A percentile compares a stretch with the other conserved stretches of the same genome.
phyloP scores from a whole-genome alignment of 768 basidiomycete species.

The Coprinopsis sp. region DNA sequence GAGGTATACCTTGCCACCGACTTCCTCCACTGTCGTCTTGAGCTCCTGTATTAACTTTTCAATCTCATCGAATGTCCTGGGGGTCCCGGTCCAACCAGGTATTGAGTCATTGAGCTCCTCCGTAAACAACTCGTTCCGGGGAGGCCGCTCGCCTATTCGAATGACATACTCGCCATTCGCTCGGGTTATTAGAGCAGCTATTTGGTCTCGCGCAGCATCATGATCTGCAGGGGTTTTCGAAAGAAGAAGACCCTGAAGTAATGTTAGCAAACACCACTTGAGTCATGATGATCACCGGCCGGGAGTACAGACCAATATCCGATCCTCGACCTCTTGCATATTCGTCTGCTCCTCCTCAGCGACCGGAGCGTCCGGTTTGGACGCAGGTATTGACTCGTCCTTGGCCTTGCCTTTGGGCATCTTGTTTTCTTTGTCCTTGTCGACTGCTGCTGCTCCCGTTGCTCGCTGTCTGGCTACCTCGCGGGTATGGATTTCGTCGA shows the following conservation, averaged over 20 bases:
- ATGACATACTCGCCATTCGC: slow-evolving; percentile 71
- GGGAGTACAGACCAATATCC: slow-evolving; percentile 41
- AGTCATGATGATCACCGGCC: slow-evolving; percentile 7
- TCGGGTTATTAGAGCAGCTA: slow-evolving; percentile 65
- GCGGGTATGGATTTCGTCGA: slow-evolving; percentile 68
- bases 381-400: slow-evolving; percentile 22
- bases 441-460: slow-evolving; percentile 2
- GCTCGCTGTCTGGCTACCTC: slow-evolving; percentile 61
- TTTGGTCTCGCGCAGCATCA: slow-evolving; percentile 55
- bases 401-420: slow-evolving; percentile 40
- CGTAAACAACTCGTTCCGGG: slow-evolving; percentile 49
- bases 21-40: slow-evolving; percentile 56
- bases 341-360: slow-evolving; percentile 15
- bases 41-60: slow-evolving; percentile 41
- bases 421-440: slow-evolving; percentile 29
- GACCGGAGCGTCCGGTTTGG: slow-evolving; percentile 5
- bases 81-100: slow-evolving; percentile 51
- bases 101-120: slow-evolving; percentile 45
- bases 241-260: slow-evolving; percentile 39
- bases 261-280: background rate
- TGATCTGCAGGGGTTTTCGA: slow-evolving; percentile 38
- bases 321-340: slow-evolving; percentile 48
- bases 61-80: slow-evolving; percentile 49
- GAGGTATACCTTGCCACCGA: slow-evolving; percentile 67
- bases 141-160: slow-evolving; percentile 65